These are phyloP conservation scores for Leccinum disarticulatum DNA, from an alignment of 768 basidiomycete species.

Conservation along the genomic window DNA sequence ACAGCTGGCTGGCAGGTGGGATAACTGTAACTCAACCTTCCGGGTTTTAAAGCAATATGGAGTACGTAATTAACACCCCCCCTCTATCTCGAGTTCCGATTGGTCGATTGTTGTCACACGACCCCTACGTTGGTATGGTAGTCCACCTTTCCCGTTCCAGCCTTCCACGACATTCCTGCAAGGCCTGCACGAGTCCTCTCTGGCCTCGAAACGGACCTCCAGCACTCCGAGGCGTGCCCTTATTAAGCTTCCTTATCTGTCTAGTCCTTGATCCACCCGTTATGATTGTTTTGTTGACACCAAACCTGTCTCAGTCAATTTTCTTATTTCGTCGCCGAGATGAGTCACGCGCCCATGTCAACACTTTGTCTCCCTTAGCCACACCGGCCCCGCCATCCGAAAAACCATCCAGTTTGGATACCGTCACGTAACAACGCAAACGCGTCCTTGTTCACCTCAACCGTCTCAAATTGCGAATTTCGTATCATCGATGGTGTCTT, in stretches of 20 bases:
- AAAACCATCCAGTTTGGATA: too few relatives aligned
- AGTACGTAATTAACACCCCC: constrained; percentile 23
- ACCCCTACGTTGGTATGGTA: constrained; percentile 5
- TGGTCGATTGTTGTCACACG: constrained; percentile 23
- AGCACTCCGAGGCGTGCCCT: neutral
- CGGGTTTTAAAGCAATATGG: constrained; percentile 15
- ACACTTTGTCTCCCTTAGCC: too few relatives aligned
- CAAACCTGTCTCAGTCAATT: too few relatives aligned
- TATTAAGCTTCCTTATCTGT: constrained; percentile 11
- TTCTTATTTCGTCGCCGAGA: too few relatives aligned
- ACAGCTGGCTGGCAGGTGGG: neutral
- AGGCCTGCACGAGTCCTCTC: neutral
- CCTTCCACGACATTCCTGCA: neutral
- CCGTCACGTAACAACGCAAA: too few relatives aligned
- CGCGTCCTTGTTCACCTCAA: too few relatives aligned
- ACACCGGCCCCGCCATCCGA: too few relatives aligned
- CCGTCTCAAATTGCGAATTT: too few relatives aligned
- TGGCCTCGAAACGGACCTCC: neutral
- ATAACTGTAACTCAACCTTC: neutral
- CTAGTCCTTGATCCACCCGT: neutral
- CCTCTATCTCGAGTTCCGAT: constrained; percentile 9
- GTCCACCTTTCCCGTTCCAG: neutral
- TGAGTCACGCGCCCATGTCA: too few relatives aligned
- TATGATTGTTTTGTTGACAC: too few relatives aligned
- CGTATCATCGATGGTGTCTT: neutral